Evolutionary conservation across 345 rosid species (phyloP).

Genomic region (Salix brachista): DNA sequence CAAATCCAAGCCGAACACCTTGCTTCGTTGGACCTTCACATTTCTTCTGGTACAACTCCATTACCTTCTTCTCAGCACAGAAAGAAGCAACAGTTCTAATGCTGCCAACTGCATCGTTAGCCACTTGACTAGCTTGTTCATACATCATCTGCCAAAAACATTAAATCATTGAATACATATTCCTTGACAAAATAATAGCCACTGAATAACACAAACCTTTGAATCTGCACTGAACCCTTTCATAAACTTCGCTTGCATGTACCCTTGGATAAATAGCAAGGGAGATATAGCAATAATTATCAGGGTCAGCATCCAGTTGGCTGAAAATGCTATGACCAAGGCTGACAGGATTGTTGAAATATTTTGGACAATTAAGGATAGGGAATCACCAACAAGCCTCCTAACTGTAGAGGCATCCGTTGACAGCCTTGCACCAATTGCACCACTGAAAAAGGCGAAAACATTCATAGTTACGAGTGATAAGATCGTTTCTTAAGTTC

Average conservation of each 20-base stretch:
- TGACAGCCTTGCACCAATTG: slow-evolving; percentile 60
- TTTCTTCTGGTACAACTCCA: slow-evolving; percentile 53
- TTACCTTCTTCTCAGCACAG: slow-evolving; percentile 55
- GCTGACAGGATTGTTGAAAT: slow-evolving; percentile 42
- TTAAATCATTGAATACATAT: no score
- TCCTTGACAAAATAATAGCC: neutral
- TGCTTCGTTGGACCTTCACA: slow-evolving; percentile 44
- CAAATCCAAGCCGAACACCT: slow-evolving; percentile 45
- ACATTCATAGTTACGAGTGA: neutral
- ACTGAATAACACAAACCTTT: slow-evolving; percentile 19
- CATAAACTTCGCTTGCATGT: slow-evolving; percentile 35
- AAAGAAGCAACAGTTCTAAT: slow-evolving; percentile 67
- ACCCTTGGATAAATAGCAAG: slow-evolving; percentile 40
- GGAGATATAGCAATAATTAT: slow-evolving; percentile 44
- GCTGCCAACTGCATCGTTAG: slow-evolving; percentile 59
- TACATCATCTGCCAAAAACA: slow-evolving; percentile 43
- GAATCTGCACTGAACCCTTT: slow-evolving; percentile 59
- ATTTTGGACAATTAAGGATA: slow-evolving; percentile 54
- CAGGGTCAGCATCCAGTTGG: slow-evolving; percentile 56
- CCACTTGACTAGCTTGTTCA: slow-evolving; percentile 73
- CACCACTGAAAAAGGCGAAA: slow-evolving; percentile 41
- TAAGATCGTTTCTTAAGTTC: neutral
- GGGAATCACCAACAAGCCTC: slow-evolving; percentile 50
- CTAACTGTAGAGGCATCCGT: slow-evolving; percentile 56
- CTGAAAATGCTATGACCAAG: slow-evolving; percentile 45